Evolutionary conservation across 306 rosid genomes (phyloP).

Genomic region (Medicago truncatula): DNA sequence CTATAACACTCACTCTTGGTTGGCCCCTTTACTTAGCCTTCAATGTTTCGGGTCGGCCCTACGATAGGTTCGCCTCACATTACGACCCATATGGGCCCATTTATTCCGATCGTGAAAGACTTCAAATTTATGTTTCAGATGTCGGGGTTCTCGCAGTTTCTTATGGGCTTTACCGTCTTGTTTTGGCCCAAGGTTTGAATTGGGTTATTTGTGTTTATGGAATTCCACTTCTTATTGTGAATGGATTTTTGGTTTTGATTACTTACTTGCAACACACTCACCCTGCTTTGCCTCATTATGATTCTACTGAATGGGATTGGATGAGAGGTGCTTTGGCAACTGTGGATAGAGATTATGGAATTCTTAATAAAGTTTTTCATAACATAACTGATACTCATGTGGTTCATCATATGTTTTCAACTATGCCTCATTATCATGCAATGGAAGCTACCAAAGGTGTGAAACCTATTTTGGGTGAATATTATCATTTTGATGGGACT

Average conservation of each 20-base stretch:
- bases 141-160: conserved; percentile 53
- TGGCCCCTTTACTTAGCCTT: conserved; percentile 84
- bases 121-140: conserved; percentile 67
- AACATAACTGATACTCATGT: conserved; percentile 47
- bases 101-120: conserved; percentile 63
- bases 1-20: conserved; percentile 59
- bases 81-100: conserved; percentile 81
- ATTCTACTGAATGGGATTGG: conserved; percentile 49
- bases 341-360: conserved; percentile 44
- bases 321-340: conserved; percentile 43
- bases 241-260: conserved; percentile 35
- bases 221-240: conserved; percentile 12
- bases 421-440: conserved; percentile 86
- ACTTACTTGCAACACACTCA: conserved; percentile 48
- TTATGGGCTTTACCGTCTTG: conserved; percentile 57
- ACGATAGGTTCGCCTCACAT: conserved; percentile 68
- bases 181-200: conserved; percentile 49
- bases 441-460: conserved; percentile 86
- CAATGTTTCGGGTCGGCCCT: conserved; percentile 72
- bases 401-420: conserved; percentile 62
- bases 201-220: conserved; percentile 72
- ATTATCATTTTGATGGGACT: conserved; percentile 74
- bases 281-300: conserved; percentile 45
- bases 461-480: conserved; percentile 70
- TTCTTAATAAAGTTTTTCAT: conserved; percentile 41